These are phyloP conservation scores for Nephromyces sp. DNA, from an alignment of 169 alveolate genomes.

Conservation along the genomic window DNA sequence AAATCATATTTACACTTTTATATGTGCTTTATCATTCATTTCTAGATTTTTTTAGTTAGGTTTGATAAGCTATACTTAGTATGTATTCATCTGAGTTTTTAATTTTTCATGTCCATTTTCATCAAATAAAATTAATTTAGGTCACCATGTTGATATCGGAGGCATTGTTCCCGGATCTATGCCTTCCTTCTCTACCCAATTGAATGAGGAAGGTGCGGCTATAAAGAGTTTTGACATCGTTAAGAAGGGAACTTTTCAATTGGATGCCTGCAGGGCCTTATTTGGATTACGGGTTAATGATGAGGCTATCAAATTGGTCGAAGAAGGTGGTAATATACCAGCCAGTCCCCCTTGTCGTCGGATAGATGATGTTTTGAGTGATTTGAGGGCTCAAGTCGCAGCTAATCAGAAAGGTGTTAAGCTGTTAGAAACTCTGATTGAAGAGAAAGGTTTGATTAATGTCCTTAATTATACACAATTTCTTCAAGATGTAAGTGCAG, in stretches of 20 bases:
- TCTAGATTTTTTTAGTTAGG: too few relatives aligned
- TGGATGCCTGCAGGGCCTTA: slow-evolving; percentile 31
- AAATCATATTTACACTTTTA: too few relatives aligned
- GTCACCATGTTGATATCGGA: slow-evolving; percentile 78
- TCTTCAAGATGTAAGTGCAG: slow-evolving; percentile 51
- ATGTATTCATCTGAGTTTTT: not conserved
- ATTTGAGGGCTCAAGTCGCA: slow-evolving; percentile 59
- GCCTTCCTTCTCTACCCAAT: slow-evolving; percentile 59
- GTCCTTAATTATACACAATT: slow-evolving; percentile 58
- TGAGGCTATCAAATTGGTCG: not conserved
- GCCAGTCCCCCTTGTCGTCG: slow-evolving; percentile 11
- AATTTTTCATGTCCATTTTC: not conserved
- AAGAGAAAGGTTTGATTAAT: slow-evolving; percentile 39
- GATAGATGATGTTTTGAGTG: slow-evolving; percentile 54
- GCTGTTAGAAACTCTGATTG: slow-evolving; percentile 39
- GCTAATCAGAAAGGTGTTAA: slow-evolving; percentile 65
- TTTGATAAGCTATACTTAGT: not conserved
- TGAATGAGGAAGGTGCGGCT: slow-evolving; percentile 66
- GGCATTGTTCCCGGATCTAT: slow-evolving; percentile 70
- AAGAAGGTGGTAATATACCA: not conserved
- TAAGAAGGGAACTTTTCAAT: slow-evolving; percentile 44
- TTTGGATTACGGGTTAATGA: slow-evolving; percentile 7
- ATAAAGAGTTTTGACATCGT: slow-evolving; percentile 48
- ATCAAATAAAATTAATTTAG: slow-evolving; percentile 7
- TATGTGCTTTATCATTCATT: too few relatives aligned